Conservation (phyloP, 768 basidiomycete species). For the Boletus barrowsii region DNA sequence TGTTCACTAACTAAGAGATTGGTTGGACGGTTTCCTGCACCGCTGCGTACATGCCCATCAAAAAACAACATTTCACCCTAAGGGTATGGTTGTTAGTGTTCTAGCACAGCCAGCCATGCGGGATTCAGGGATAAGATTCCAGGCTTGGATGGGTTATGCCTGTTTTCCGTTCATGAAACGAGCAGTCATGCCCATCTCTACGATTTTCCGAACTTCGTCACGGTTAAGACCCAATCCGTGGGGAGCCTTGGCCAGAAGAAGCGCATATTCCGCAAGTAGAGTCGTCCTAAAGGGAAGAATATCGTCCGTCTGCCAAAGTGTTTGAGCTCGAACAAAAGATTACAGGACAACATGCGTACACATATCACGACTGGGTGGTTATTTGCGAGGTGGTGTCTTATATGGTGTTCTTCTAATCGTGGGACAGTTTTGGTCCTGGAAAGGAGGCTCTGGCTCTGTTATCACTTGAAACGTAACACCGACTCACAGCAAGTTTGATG, state of each 20-base stretch:
- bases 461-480: not conserved
- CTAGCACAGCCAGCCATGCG: not conserved
- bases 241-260: constrained; percentile 70
- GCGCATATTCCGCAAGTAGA: constrained; percentile 72
- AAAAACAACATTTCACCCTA: not conserved
- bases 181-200: constrained; percentile 56
- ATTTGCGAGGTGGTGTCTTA: constrained; percentile 58
- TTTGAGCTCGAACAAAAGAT: not conserved
- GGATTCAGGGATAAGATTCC: not conserved
- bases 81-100: not conserved
- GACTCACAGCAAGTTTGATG: constrained; percentile 70
- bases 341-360: constrained; percentile 37
- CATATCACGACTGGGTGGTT: constrained; percentile 75
- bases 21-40: not conserved
- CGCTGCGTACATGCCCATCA: not conserved
- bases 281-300: constrained; percentile 74
- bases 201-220: constrained; percentile 53
- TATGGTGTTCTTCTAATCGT: constrained; percentile 67
- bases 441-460: not conserved
- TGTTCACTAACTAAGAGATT: not conserved
- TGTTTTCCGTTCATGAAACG: constrained; percentile 15
- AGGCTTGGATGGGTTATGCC: not conserved
- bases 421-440: constrained; percentile 66
- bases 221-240: constrained; percentile 66
- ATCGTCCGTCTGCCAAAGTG: constrained; percentile 68